Conservation (phyloP, 78 protist species). For the Protostelium mycophagum region DNA sequence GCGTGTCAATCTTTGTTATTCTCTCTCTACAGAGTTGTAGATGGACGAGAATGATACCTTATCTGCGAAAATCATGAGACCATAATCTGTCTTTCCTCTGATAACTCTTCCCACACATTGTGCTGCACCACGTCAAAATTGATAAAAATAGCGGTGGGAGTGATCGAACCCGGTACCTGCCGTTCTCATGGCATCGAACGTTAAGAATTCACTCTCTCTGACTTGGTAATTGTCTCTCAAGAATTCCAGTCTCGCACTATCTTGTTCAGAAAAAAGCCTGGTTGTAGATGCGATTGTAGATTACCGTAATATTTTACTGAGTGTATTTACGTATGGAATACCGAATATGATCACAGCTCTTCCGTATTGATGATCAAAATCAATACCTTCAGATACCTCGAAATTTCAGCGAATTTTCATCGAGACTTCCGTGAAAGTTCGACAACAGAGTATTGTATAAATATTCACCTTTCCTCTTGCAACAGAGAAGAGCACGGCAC, state of each 20-base stretch:
- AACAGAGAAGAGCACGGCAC: conserved; percentile 95
- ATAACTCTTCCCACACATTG: conserved; percentile 98
- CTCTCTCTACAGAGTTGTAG: not conserved
- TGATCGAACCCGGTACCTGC: too few species aligned
- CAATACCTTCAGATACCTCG: conserved; percentile 95
- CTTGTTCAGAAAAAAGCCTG: not conserved
- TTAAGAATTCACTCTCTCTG: conserved; percentile 80
- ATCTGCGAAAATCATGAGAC: conserved; percentile 96
- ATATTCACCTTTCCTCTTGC: conserved; percentile 87
- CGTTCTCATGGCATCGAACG: conserved; percentile 97
- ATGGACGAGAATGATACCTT: conserved; percentile 15
- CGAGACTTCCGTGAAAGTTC: too few species aligned
- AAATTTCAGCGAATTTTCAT: too few species aligned
- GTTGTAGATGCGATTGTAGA: not conserved
- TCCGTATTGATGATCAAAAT: conserved; percentile 94
- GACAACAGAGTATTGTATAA: not conserved
- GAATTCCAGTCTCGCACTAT: conserved; percentile 42
- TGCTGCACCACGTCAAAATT: too few species aligned
- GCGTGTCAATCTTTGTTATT: not conserved
- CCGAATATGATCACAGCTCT: conserved; percentile 92
- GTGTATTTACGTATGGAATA: conserved; percentile 87
- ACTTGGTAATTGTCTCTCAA: conserved; percentile 59
- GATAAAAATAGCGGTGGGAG: too few species aligned
- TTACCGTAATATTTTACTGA: conserved; percentile 49
- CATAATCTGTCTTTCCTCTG: conserved; percentile 97